Conservation (phyloP, 371 early-diverging fungal species). For the Mucor mucedo region DNA sequence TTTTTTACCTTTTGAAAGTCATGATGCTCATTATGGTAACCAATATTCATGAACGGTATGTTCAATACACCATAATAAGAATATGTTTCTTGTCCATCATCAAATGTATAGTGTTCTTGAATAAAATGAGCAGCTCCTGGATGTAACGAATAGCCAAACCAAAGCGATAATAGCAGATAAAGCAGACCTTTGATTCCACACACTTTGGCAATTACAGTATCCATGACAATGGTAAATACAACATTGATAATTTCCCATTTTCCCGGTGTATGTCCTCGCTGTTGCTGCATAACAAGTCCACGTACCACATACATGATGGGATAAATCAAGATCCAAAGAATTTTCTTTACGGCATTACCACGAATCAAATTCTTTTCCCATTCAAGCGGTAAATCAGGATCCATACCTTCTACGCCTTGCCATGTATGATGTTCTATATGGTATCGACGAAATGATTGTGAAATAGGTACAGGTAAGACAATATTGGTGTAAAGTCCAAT, state of each 20-base stretch:
- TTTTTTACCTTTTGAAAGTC: slow-evolving; percentile 77
- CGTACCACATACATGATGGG: slow-evolving; percentile 91
- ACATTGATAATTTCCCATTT: slow-evolving; percentile 86
- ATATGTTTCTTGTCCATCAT: slow-evolving; percentile 95
- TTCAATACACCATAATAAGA: slow-evolving; percentile 96
- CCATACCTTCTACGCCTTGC: slow-evolving; percentile 93
- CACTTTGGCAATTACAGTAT: slow-evolving; percentile 58
- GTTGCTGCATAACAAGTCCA: slow-evolving; percentile 72
- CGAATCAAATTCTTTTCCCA: slow-evolving; percentile 84
- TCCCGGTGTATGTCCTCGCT: slow-evolving; percentile 65
- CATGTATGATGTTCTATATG: slow-evolving; percentile 96
- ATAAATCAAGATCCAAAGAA: slow-evolving; percentile 85
- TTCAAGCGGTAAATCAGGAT: slow-evolving; percentile 94
- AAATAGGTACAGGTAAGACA: slow-evolving; percentile 79
- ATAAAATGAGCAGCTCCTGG: slow-evolving; percentile 97
- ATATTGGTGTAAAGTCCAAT: slow-evolving; percentile 87
- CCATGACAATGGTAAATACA: slow-evolving; percentile 65
- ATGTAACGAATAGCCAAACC: slow-evolving; percentile 91
- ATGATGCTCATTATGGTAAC: slow-evolving; percentile 98
- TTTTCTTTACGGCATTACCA: slow-evolving; percentile 74
- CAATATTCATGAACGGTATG: slow-evolving; percentile 82
- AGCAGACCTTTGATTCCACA: slow-evolving; percentile 73
- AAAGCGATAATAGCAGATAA: slow-evolving; percentile 82
- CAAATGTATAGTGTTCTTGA: slow-evolving; percentile 97
- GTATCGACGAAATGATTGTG: slow-evolving; percentile 88